These are phyloP conservation scores for Smallanthus sonchifolius DNA, from an alignment of 129 eudicot genomes.

Conservation along the genomic window DNA sequence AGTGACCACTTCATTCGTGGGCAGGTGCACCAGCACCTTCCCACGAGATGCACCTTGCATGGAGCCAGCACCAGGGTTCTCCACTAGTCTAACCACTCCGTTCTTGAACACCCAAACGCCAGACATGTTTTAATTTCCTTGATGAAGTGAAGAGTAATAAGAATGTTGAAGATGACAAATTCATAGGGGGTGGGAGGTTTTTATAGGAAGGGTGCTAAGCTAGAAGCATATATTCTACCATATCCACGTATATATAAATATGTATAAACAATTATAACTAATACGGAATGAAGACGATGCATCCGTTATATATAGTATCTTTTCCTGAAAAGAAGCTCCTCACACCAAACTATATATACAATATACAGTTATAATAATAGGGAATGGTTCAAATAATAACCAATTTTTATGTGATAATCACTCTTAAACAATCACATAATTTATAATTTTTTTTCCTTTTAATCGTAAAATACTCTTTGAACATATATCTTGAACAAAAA, in stretches of 20 bases:
- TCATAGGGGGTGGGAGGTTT: slow-evolving; percentile 5
- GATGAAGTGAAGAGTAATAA: neutral
- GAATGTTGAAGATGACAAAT: slow-evolving; percentile 17
- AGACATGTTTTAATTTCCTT: slow-evolving; percentile 41
- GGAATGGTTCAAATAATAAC: too few species aligned
- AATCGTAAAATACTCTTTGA: too few species aligned
- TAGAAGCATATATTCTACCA: slow-evolving; percentile 30
- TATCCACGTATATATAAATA: slow-evolving; percentile 12
- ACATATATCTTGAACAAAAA: too few species aligned
- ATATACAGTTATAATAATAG: neutral
- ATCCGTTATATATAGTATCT: neutral
- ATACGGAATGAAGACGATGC: slow-evolving; percentile 14
- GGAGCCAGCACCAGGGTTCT: slow-evolving; percentile 56
- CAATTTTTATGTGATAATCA: too few species aligned
- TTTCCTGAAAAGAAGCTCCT: neutral
- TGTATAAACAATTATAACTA: slow-evolving; percentile 13
- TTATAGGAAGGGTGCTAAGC: slow-evolving; percentile 22
- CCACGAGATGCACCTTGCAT: slow-evolving; percentile 41
- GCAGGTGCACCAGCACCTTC: slow-evolving; percentile 61
- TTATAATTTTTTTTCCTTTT: too few species aligned
- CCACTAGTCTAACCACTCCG: slow-evolving; percentile 76
- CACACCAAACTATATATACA: neutral
- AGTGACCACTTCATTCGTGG: slow-evolving; percentile 67
- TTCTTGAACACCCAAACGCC: slow-evolving; percentile 98
- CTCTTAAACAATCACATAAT: too few species aligned